phyloP scores from a whole-genome alignment of 1,284 basidiomycete species.

The Ustilago shanxiensis region DNA sequence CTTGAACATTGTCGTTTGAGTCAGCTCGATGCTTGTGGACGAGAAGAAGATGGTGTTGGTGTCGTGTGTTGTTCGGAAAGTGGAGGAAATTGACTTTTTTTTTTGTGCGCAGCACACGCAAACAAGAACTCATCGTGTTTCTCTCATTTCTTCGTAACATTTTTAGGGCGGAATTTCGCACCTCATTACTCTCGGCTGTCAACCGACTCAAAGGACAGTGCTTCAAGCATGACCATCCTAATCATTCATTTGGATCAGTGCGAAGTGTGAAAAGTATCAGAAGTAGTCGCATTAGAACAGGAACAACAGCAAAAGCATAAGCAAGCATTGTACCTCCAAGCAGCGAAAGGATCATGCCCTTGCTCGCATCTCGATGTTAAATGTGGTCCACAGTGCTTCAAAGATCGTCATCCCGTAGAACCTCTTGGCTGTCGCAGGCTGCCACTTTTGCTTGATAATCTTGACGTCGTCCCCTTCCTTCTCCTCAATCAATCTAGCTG shows the following conservation, averaged over 20 bases:
- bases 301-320: neutral
- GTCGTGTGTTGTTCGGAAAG: neutral
- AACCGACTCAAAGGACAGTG: too few relatives aligned
- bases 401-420: conserved; percentile 46
- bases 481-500: conserved; percentile 27
- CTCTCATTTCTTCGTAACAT: neutral
- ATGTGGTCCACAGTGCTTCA: conserved; percentile 41
- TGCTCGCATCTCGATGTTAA: conserved; percentile 46
- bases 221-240: too few relatives aligned
- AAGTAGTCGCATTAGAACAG: neutral
- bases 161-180: neutral
- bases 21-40: neutral
- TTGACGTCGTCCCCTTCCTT: conserved; percentile 16
- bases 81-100: neutral
- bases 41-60: conserved; percentile 4
- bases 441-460: conserved; percentile 33
- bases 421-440: conserved; percentile 37
- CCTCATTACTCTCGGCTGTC: conserved; percentile 3
- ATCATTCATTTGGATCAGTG: neutral
- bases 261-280: neutral
- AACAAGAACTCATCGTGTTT: neutral
- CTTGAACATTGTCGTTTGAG: conserved; percentile 52
- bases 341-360: conserved; percentile 22
- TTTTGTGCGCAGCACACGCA: neutral
- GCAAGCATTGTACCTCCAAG: too few relatives aligned